These are phyloP conservation scores for Globisporangium solare DNA, from an alignment of 352 stramenopile genomes.

Conservation along the genomic window DNA sequence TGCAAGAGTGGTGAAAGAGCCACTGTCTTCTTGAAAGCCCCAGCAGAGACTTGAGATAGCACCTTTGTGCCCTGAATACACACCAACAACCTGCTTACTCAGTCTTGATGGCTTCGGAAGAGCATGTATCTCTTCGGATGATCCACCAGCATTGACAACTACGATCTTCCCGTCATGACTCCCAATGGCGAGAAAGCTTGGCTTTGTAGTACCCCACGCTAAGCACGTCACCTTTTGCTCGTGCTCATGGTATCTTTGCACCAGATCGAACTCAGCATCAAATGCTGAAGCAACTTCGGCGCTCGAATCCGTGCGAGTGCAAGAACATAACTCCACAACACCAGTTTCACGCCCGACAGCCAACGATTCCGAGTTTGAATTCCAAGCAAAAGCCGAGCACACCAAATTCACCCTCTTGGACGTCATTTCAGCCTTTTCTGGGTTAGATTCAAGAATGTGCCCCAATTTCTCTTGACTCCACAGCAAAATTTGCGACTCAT, in stretches of 20 bases:
- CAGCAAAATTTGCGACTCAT: slow-evolving; percentile 21
- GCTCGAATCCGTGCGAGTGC: not conserved
- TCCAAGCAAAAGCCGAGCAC: slow-evolving; percentile 26
- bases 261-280: slow-evolving; percentile 2
- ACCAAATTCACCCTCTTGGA: slow-evolving; percentile 19
- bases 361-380: slow-evolving; percentile 20
- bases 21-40: slow-evolving; percentile 9
- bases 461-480: slow-evolving; percentile 40
- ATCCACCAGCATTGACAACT: slow-evolving; percentile 28
- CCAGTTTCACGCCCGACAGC: slow-evolving; percentile 40
- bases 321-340: slow-evolving; percentile 33
- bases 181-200: slow-evolving; percentile 37
- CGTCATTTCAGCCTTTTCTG: slow-evolving; percentile 21
- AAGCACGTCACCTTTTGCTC: slow-evolving; percentile 36
- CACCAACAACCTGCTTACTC: slow-evolving; percentile 16
- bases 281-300: not conserved
- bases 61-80: slow-evolving; percentile 30
- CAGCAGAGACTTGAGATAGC: slow-evolving; percentile 48
- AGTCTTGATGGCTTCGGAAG: not conserved
- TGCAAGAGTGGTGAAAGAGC: slow-evolving; percentile 22
- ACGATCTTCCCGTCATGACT: slow-evolving; percentile 47
- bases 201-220: slow-evolving; percentile 25
- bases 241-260: slow-evolving; percentile 44
- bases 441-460: slow-evolving; percentile 34
- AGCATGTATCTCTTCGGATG: not conserved